Conservation (phyloP, 352 stramenopile genomes). For the Pythium biforme region DNA sequence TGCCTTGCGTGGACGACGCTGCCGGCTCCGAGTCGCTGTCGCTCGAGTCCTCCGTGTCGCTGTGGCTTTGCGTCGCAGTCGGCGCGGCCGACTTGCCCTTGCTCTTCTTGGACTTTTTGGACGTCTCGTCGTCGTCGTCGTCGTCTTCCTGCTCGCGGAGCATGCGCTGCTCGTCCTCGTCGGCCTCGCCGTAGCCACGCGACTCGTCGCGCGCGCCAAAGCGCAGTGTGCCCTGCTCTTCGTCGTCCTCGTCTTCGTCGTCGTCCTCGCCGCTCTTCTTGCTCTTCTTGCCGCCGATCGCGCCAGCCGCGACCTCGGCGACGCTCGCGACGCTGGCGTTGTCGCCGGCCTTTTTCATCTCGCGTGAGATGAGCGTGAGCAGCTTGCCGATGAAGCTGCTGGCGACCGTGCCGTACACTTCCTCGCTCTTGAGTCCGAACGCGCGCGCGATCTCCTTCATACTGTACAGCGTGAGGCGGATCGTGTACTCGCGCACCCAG, state of each 20-base stretch:
- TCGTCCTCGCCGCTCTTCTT: constrained; percentile 62
- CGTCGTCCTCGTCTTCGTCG: constrained; percentile 83
- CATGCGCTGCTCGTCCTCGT: constrained; percentile 90
- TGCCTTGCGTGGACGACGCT: constrained; percentile 15
- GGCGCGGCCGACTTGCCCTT: constrained; percentile 19
- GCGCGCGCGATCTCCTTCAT: constrained; percentile 94
- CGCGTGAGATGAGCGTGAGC: constrained; percentile 91
- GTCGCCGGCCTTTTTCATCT: constrained; percentile 90
- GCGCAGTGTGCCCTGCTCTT: constrained; percentile 86
- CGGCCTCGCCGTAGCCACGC: constrained; percentile 89
- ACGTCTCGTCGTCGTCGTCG: constrained; percentile 39
- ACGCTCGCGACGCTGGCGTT: constrained; percentile 46
- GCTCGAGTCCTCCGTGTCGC: constrained; percentile 41
- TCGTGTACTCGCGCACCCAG: constrained; percentile 97
- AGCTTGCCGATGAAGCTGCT: constrained; percentile 92
- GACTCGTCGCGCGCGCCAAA: constrained; percentile 82
- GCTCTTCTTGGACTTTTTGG: constrained; percentile 37
- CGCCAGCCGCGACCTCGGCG: constrained; percentile 48
- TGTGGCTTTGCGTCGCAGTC: constrained; percentile 25
- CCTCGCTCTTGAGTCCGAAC: constrained; percentile 94
- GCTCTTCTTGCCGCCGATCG: constrained; percentile 32
- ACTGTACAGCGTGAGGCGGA: constrained; percentile 94
- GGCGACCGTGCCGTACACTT: constrained; percentile 89
- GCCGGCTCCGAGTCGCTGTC: constrained; percentile 35
- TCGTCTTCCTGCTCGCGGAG: constrained; percentile 57